Evolutionary conservation across 2,329 filamentous ascomycete species (phyloP).

Genomic region (Colletotrichum zoysiae): DNA sequence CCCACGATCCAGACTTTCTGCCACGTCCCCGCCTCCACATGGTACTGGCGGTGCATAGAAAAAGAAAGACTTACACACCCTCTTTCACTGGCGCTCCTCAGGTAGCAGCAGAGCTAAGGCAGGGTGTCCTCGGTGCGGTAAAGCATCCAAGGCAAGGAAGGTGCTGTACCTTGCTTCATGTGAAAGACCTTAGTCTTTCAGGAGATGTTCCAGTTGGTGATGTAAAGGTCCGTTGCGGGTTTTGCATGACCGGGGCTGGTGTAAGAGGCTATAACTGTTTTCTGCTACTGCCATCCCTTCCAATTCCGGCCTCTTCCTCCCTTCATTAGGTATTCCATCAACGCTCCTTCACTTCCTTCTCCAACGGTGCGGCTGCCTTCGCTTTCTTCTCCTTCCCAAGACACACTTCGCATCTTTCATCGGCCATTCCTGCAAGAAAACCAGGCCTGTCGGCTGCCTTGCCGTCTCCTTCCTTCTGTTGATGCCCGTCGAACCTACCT

Average conservation of each 20-base stretch:
- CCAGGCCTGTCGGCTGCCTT: background rate
- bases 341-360: slow-evolving; percentile 10
- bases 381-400: slow-evolving; percentile 7
- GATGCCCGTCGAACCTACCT: background rate
- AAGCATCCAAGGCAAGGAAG: background rate
- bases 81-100: slow-evolving; percentile 28
- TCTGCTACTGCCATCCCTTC: slow-evolving; percentile 19
- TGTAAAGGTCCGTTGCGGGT: background rate
- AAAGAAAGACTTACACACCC: slow-evolving; percentile 33
- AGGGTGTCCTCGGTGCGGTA: slow-evolving; percentile 19
- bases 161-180: slow-evolving; percentile 2
- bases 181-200: background rate
- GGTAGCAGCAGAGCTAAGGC: slow-evolving; percentile 18
- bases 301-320: slow-evolving; percentile 10
- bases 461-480: background rate
- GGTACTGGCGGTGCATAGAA: slow-evolving; percentile 27
- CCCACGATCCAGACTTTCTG: slow-evolving; percentile 18
- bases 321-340: slow-evolving; percentile 10
- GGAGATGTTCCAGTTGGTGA: background rate
- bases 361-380: slow-evolving; percentile 16
- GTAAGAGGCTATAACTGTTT: slow-evolving; percentile 14
- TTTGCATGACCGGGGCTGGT: background rate
- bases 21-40: slow-evolving; percentile 31
- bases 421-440: slow-evolving; percentile 6
- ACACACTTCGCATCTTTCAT: slow-evolving; percentile 1